A percentile compares a stretch with the other conserved stretches of the same genome.
These are phyloP conservation scores for Botrytis hyacinthi DNA, from an alignment of 2,329 filamentous ascomycete species.

Conservation along the genomic window DNA sequence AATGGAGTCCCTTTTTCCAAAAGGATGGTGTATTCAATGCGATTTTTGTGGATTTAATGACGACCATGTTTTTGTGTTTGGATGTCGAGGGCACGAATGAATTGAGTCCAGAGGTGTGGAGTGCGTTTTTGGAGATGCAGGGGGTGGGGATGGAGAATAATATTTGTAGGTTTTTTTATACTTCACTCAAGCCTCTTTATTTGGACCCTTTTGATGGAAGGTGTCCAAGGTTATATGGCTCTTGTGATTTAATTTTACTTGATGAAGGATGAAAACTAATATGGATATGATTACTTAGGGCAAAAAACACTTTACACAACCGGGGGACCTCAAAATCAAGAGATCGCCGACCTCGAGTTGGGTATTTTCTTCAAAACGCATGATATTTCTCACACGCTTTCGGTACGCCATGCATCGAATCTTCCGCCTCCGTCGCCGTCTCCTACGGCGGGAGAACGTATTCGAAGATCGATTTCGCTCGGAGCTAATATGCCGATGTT, in stretches of 20 bases:
- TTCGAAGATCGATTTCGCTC: constrained; percentile 26
- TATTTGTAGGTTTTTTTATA: constrained; percentile 27
- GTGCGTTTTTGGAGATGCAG: constrained; percentile 30
- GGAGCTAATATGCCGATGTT: constrained; percentile 45
- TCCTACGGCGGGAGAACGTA: constrained; percentile 22
- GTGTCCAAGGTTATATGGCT: not conserved
- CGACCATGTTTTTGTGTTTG: constrained; percentile 31
- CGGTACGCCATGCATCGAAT: not conserved
- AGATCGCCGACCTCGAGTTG: constrained; percentile 32
- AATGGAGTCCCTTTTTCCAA: constrained; percentile 32
- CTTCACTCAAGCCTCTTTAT: not conserved
- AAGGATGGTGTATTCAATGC: constrained; percentile 25
- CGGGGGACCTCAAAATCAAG: constrained; percentile 25
- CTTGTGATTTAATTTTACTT: not conserved
- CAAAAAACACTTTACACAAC: constrained; percentile 25
- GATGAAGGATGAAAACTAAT: not conserved
- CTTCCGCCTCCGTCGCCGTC: constrained; percentile 14
- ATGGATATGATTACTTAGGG: constrained; percentile 23
- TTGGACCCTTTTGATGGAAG: not conserved
- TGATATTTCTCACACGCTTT: constrained; percentile 28
- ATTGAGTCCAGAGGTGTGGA: constrained; percentile 31
- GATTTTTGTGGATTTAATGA: constrained; percentile 32
- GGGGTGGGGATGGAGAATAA: constrained; percentile 27
- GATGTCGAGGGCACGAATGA: constrained; percentile 30
- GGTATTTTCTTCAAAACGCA: constrained; percentile 28